A percentile compares a stretch with the other conserved stretches of the same genome.
Conservation (phyloP, 768 basidiomycete genomes). For the Boletus sp. region DNA sequence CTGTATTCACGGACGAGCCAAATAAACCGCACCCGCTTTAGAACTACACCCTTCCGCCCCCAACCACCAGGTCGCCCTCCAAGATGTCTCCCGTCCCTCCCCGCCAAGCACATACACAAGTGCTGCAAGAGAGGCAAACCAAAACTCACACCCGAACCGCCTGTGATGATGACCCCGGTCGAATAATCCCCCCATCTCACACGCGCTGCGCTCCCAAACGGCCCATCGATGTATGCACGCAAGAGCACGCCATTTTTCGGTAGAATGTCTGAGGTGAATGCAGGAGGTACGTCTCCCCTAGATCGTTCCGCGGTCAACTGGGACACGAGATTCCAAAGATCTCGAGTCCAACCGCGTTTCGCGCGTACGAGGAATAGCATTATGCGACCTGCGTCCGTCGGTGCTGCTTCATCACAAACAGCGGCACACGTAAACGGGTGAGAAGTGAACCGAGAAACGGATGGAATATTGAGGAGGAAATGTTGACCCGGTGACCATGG, state of each 20-base stretch:
- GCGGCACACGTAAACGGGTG: slow-evolving; percentile 77
- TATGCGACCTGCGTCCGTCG: slow-evolving; percentile 47
- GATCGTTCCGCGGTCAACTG: slow-evolving; percentile 36
- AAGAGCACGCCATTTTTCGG: slow-evolving; percentile 51
- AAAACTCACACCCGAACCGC: slow-evolving; percentile 77
- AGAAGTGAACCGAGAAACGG: slow-evolving; percentile 55
- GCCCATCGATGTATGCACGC: slow-evolving; percentile 62
- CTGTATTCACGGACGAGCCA: slow-evolving; percentile 79
- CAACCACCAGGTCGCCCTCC: slow-evolving; percentile 48
- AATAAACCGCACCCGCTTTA: slow-evolving; percentile 63
- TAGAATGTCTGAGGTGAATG: slow-evolving; percentile 8
- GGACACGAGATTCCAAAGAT: slow-evolving; percentile 58
- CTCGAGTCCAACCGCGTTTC: slow-evolving; percentile 65
- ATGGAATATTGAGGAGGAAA: slow-evolving; percentile 66
- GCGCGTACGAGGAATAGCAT: slow-evolving; percentile 69
- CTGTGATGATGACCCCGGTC: slow-evolving; percentile 60
- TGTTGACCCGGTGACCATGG: slow-evolving; percentile 81
- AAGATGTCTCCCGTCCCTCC: slow-evolving; percentile 48
- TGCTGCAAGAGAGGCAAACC: slow-evolving; percentile 66
- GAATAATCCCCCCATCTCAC: slow-evolving; percentile 59
- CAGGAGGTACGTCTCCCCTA: slow-evolving; percentile 22
- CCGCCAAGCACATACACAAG: slow-evolving; percentile 55
- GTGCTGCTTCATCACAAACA: slow-evolving; percentile 48
- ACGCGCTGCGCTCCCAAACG: slow-evolving; percentile 64
- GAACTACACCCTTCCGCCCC: slow-evolving; percentile 40